Evolutionary conservation across 2,329 filamentous ascomycete species (phyloP), one percentile per base, ranked within the genome.

Genomic region (Davidsoniella eucalypti): DNA sequence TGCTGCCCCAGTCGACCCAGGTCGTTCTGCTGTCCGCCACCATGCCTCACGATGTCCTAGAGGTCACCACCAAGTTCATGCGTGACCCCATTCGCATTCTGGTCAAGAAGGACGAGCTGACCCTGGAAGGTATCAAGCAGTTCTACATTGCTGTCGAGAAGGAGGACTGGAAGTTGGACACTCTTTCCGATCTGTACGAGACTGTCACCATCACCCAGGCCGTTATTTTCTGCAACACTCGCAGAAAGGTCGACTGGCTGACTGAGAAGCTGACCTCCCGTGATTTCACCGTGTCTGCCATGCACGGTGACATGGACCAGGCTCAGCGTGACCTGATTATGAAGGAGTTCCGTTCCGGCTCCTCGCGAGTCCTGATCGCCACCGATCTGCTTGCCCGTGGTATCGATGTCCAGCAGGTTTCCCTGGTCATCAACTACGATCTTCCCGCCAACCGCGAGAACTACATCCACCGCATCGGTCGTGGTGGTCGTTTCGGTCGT

Each of bases 1-100:
- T 95, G 55, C 84, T 98, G 50, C 92, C 92, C 52, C 92, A 94
- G 72, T 88, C 87, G 56, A 98, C 90, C 65, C 92, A 98, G 78
- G 92, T 98, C 58, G 90, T 96, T 59, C 85, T 98, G 53, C 81
- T 98, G 51, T 96, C 92, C 54, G 92, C 92, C 63, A 98, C 92
- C 68, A 94, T 98, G 82, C 92, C 92, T 63, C 87, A 95, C 76
- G 92, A 98, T 65, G 92, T 98, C 56, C 82, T 98, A 55, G 92
- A 98, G 75, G 88, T 98, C 65, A 98, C 92, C 65, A 96, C 90
- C 73, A 95, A 95, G 76, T 98, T 98, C 79, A 98, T 98, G 92
- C 88, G 87, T 62, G 92, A 98, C 71, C 92, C 92, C 59, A 85
- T 98, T 69, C 88, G 92, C 65, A 96, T 98, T 65, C 78, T 98